A percentile compares a stretch with the other conserved stretches of the same genome.
phyloP scores from a whole-genome alignment of 2,329 filamentous ascomycete species.

The Claviceps maximensis region DNA sequence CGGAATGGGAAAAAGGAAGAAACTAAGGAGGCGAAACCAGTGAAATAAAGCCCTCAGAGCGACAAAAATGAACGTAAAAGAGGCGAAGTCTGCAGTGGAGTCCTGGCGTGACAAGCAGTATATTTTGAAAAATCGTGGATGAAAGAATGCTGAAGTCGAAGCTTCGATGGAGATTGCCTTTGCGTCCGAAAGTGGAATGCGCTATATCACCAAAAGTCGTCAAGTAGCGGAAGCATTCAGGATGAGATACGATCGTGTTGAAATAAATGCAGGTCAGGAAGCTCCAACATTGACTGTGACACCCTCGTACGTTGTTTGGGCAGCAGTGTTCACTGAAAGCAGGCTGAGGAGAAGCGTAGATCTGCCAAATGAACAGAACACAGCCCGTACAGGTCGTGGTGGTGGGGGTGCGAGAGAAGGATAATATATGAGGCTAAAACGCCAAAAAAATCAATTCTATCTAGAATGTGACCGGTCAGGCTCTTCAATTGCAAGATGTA shows the following conservation, averaged over 20 bases:
- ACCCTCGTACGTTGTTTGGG: neutral
- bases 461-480: neutral
- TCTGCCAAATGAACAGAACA: neutral
- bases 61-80: neutral
- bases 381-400: neutral
- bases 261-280: neutral
- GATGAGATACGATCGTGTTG: neutral
- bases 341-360: neutral
- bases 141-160: neutral
- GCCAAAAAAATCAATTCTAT: neutral
- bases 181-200: neutral
- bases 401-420: neutral
- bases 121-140: neutral
- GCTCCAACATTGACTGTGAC: neutral
- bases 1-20: neutral
- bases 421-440: neutral
- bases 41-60: neutral
- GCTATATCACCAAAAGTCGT: neutral
- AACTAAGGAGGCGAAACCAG: neutral
- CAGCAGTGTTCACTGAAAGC: neutral
- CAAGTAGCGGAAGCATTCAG: neutral
- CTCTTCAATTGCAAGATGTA: neutral
- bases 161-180: neutral
- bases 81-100: neutral
- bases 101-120: neutral